Percentiles rank a stretch among this genome's conserved stretches.
phyloP scores from a whole-genome alignment of 2,329 filamentous ascomycete species.

The Periconia macrospinosa region DNA sequence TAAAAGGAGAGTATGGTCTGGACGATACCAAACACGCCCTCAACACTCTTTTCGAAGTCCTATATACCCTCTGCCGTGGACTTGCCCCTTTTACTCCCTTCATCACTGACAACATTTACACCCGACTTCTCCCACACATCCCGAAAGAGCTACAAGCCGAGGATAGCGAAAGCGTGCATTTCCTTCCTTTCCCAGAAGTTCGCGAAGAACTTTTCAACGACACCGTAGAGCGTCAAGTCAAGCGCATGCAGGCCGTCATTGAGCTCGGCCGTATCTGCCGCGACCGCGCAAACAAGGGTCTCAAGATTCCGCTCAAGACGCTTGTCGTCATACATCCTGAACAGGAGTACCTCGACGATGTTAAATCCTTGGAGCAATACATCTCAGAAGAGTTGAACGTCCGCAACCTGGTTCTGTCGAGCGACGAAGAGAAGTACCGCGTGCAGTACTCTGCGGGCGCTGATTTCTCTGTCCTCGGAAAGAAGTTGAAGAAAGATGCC shows the following conservation, averaged over 20 bases:
- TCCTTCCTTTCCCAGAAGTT: slow-evolving; percentile 86
- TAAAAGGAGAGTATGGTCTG: slow-evolving; percentile 86
- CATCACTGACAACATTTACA: slow-evolving; percentile 92
- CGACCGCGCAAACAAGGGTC: slow-evolving; percentile 78
- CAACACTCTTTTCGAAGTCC: slow-evolving; percentile 90
- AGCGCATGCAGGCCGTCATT: slow-evolving; percentile 94
- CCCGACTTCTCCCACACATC: slow-evolving; percentile 78
- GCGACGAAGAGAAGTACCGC: slow-evolving; percentile 86
- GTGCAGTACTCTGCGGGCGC: slow-evolving; percentile 88
- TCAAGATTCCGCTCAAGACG: slow-evolving; percentile 90
- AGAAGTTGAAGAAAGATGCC: slow-evolving; percentile 96
- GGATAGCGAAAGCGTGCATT: slow-evolving; percentile 87
- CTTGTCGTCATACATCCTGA: slow-evolving; percentile 87
- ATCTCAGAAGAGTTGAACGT: slow-evolving; percentile 92
- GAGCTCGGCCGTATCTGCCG: slow-evolving; percentile 84
- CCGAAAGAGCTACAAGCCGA: slow-evolving; percentile 69
- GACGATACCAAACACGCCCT: slow-evolving; percentile 88
- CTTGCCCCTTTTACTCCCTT: slow-evolving; percentile 96
- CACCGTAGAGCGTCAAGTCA: slow-evolving; percentile 81
- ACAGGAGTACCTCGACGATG: slow-evolving; percentile 79
- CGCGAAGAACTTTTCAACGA: slow-evolving; percentile 85
- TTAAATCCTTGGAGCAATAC: slow-evolving; percentile 83
- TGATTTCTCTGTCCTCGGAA: slow-evolving; percentile 92
- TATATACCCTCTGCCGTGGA: slow-evolving; percentile 84
- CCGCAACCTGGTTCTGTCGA: slow-evolving; percentile 78